Conservation (phyloP, 805 yeast species). For the Pichia rugopelliculosa region DNA sequence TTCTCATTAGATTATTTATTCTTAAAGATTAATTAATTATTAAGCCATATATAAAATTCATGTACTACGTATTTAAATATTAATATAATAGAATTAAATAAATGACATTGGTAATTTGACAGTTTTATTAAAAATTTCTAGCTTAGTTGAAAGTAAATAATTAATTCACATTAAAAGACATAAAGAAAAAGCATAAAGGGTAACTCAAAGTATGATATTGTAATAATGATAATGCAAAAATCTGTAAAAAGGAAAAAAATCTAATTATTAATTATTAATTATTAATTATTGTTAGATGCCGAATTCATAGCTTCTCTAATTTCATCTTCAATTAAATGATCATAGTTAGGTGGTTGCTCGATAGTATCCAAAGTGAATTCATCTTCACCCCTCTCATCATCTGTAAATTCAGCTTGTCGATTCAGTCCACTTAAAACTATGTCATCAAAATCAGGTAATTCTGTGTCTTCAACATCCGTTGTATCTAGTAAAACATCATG, state of each 20-base stretch:
- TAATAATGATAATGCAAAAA: not conserved
- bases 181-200: not conserved
- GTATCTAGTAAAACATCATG: constrained; percentile 70
- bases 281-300: not conserved
- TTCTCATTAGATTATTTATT: not conserved
- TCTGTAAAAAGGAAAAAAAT: not conserved
- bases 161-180: not conserved
- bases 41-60: too few species aligned
- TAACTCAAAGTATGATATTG: not conserved
- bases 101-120: too few species aligned
- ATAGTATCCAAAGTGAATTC: constrained; percentile 24
- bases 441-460: constrained; percentile 53
- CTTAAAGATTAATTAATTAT: not conserved
- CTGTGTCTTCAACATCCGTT: constrained; percentile 46
- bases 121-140: too few species aligned
- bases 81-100: too few species aligned
- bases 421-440: constrained; percentile 11
- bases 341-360: constrained; percentile 15
- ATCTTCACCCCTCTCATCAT: constrained; percentile 14
- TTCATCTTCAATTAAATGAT: constrained; percentile 12
- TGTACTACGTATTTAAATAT: too few species aligned
- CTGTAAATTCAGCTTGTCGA: constrained; percentile 8
- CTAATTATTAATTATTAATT: not conserved
- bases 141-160: too few species aligned
- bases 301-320: constrained; percentile 14